phyloP scores from a whole-genome alignment of 768 basidiomycete species.

The Tulasnella sp. region DNA sequence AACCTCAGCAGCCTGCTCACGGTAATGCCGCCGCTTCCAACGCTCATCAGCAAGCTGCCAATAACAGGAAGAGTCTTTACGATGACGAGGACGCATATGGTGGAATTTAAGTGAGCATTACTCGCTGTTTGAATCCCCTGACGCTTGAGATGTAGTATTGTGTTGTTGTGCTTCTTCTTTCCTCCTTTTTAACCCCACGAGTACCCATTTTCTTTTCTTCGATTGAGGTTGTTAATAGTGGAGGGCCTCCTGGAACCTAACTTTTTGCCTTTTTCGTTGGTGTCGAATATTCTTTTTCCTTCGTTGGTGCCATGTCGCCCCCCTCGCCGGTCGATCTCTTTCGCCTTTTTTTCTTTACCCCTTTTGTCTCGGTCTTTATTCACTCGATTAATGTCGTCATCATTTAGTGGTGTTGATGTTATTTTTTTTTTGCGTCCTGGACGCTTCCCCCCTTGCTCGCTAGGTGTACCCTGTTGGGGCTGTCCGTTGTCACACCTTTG shows the following conservation, averaged over 20 bases:
- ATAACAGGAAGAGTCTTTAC: conserved; percentile 27
- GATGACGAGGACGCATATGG: conserved; percentile 31
- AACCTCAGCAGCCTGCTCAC: conserved; percentile 19
- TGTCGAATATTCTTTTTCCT: not conserved
- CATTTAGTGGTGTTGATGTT: conserved; percentile 4
- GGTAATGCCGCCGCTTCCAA: conserved; percentile 34
- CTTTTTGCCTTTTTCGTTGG: not conserved
- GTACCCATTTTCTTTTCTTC: not conserved
- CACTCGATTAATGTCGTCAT: not conserved
- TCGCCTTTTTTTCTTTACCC: not conserved
- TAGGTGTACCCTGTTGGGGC: not conserved
- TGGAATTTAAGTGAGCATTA: conserved; percentile 27
- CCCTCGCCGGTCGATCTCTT: conserved; percentile 10
- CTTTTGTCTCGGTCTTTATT: not conserved
- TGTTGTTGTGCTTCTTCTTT: conserved; percentile 16
- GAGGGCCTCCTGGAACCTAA: conserved; percentile 7
- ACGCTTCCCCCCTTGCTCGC: not conserved
- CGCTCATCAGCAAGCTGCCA: conserved; percentile 32
- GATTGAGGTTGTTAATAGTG: conserved; percentile 8
- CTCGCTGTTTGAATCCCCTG: conserved; percentile 10
- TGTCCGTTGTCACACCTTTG: not conserved
- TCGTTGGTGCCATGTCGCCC: not conserved
- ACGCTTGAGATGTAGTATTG: not conserved
- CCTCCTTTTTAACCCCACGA: not conserved
- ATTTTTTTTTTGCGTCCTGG: not conserved